Base-by-base conservation (phyloP, 2,329 filamentous ascomycete species). In the Westerdykella ornata region DNA sequence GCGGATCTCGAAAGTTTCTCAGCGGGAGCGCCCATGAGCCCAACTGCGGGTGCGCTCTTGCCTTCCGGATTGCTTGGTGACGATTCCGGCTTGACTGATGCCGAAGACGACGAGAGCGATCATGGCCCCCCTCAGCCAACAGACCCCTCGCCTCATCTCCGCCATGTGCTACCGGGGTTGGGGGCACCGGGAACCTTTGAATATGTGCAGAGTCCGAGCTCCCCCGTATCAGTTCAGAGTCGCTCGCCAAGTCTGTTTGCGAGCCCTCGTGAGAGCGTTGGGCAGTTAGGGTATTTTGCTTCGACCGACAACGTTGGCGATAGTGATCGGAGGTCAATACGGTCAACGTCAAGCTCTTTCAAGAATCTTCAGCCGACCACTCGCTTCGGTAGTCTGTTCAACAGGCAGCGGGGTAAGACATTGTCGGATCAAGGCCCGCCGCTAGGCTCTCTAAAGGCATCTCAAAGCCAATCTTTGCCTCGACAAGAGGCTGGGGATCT, bases 391-490 rank as follows among this genome's bases (percentile, higher is more conserved):
- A 73, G 72, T 13, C 62, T 86, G 20, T 80, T 84, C 38, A 78
- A 81, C 37, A 79, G 78, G 33, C 74, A 77, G 41, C 75, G 76
- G 18, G 70, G 76, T 4, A 88, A 87, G 63, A 73, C 73, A 0
- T 57, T 74, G 5, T 74, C 77, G 7, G 76, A 77, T 20, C 74
- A 80, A 20, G 81, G 82, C 0, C 82, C 81, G 5, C 71, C 76
- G 1, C 65, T 88, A 6, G 86, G 86, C 1, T 80, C 76, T 15
- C 68, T 89, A 12, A 86, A 85, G 56, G 68, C 77, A 20, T 76
- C 78, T 0, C 84, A 90, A 59, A 88, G 84, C 54, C 84, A 87
- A 57, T 90, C 86, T 0, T 80, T 92, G 50, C 86, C 86, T 5
- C 70, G 77, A 28, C 73, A 80, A 32, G 72, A 73, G 19, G 62